Conservation (phyloP, 352 stramenopile genomes). For the Phytopythium boreale region DNA sequence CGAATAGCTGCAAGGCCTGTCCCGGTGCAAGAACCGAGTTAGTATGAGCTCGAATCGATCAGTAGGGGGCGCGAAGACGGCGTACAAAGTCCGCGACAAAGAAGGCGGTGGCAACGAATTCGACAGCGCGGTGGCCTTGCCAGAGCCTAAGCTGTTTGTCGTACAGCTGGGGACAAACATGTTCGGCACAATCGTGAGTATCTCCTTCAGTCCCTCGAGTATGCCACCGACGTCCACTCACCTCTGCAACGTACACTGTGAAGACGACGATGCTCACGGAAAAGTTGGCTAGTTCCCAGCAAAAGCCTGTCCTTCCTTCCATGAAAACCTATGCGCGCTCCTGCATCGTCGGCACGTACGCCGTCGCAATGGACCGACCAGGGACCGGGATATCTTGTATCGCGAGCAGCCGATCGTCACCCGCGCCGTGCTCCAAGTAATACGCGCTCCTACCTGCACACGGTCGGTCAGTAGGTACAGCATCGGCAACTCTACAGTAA, state of each 20-base stretch:
- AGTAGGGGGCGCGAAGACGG: not conserved
- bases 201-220: not conserved
- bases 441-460: not conserved
- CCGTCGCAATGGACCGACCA: conserved; percentile 24
- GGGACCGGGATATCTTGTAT: not conserved
- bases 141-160: conserved; percentile 19
- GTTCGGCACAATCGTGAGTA: not conserved
- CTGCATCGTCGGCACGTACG: conserved; percentile 49
- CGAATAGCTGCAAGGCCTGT: conserved; percentile 49
- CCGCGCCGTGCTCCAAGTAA: not conserved
- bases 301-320: conserved; percentile 33
- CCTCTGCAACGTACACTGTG: conserved; percentile 54
- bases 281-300: conserved; percentile 57
- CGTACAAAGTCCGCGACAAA: conserved; percentile 64
- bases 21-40: not conserved
- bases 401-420: too few species aligned
- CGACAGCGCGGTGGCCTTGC: conserved; percentile 19
- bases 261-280: conserved; percentile 61
- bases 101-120: conserved; percentile 45
- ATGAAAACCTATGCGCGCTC: conserved; percentile 33
- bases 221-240: conserved; percentile 7
- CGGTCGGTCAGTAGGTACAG: not conserved
- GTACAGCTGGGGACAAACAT: conserved; percentile 34
- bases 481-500: not conserved
- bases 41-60: not conserved